Evolutionary conservation across 2,329 filamentous ascomycete species (phyloP), one percentile per base, ranked within the genome.

Genomic region (Trichoderma sp.): DNA sequence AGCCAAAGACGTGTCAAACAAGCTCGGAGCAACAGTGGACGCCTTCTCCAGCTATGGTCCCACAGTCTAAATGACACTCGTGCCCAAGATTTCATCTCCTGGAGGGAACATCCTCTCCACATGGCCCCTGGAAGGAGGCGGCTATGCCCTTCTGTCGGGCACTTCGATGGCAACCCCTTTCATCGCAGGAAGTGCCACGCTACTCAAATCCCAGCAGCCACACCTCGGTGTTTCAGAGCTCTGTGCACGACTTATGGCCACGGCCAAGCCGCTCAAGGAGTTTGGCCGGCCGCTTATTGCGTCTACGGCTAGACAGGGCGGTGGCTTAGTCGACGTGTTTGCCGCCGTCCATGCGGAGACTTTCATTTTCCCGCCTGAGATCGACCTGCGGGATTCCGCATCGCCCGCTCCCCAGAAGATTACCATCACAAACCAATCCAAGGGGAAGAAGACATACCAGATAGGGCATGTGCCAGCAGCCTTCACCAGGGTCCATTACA

Each of bases 121-220:
- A 0, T 87, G 78, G 70, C 84, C 82, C 0, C 75, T 81, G 4
- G 74, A 74, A 4, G 71, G 77, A 5, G 74, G 75, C 29, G 64
- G 71, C 11, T 84, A 83, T 70, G 79, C 77, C n/a, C 77, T 85
- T 13, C 72, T 80, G 19, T 80, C 77, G 33, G 84, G 84, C 43
- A 85, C 84, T 1, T 84, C 81, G 3, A 85, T 86, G 83, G 78
- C 83, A 6, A 79, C 79, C 58, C 83, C 83, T 6, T 78, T 81
- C 60, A 75, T 80, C 5, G 81, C 83, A 8, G 83, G 78, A 49
- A 75, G 78, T 40, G 73, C 75, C 40, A 78, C 77, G 37, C 74
- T 81, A 31, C 73, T 86, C 70, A 68, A 57, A 27, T 68, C 66
- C 21, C 66, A 68, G 19, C 49, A 56, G 11, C 66, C 66, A 31